Evolutionary conservation across 2,329 filamentous ascomycete species (phyloP).

Genomic region (Cadophora sp.): DNA sequence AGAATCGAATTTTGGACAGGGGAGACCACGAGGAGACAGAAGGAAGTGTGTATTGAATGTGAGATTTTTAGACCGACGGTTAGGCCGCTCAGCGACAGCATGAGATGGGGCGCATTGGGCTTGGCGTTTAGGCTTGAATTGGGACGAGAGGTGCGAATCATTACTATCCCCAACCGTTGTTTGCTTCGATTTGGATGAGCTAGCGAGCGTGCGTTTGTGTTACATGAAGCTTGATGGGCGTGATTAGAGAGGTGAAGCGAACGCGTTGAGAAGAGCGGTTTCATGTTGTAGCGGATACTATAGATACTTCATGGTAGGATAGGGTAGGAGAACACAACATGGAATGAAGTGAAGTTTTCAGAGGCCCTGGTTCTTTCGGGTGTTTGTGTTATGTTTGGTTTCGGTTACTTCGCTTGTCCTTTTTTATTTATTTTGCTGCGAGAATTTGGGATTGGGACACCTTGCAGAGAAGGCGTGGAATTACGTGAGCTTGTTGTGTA

Average conservation of each 20-base stretch:
- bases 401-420: not conserved
- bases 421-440: not conserved
- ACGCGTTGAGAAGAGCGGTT: not conserved
- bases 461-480: too few relatives aligned
- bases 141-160: not conserved
- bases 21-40: not conserved
- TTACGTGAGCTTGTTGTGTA: too few relatives aligned
- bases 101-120: constrained; percentile 20
- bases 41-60: not conserved
- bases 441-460: too few relatives aligned
- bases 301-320: not conserved
- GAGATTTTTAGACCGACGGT: not conserved
- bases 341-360: not conserved
- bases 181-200: constrained; percentile 1
- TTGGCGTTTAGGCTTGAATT: constrained; percentile 12
- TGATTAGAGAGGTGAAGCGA: not conserved
- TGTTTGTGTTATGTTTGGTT: not conserved
- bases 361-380: not conserved
- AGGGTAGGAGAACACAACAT: constrained; percentile 2
- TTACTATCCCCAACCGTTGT: not conserved
- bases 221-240: not conserved
- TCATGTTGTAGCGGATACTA: constrained; percentile 1
- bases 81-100: not conserved
- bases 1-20: not conserved
- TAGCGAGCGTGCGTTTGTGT: not conserved